Base-by-base conservation (phyloP, 202 grass and related monocot species). In the Setaria italica region DNA sequence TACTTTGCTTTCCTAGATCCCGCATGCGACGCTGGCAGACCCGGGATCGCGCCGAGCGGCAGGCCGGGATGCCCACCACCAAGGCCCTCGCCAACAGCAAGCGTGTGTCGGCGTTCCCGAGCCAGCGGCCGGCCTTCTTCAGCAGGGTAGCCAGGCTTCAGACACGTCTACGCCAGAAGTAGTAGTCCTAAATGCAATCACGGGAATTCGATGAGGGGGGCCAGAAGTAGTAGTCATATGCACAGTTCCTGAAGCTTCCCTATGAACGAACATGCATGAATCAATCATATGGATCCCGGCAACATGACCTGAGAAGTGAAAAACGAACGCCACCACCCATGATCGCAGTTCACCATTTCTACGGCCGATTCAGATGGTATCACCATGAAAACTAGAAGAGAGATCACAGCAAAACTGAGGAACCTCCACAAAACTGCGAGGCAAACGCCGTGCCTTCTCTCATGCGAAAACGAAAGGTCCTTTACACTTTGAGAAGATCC, bases 401-500 rank as follows among this genome's bases (percentile, higher is more conserved):
- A 12, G 60, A 33, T 30, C 71, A 54, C 48, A 34, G 30, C 71
- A 74, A 19, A 74, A 34, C 15, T 34, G 71, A 53, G 71, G 14
- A 71, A 47, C 68, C 68, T 14, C 68, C 68, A 21, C 39, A 29
- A 50, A 72, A 50, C 69, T 19, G 45, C 4, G 62, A 65, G 62
- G 62, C 62, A 13, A 65, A 65, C 30, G 63, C 33, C 63, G 32
- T 19, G 33, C 14, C 63, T 14, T 66, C 62, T 9, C 33, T 33
- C 12, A 65, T 39, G 63, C 6, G 15, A 82, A 32, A 75, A 74
- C 33, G 55, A 47, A 21, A 51, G 54, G 81, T 53, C 55, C 59
- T 92, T 92, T 95, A 85, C 84, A 86, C 70, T 90, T 90, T 70
- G 79, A 84, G 73, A 46, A 49, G 78, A 82, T 83, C 58, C 43